phyloP scores from a whole-genome alignment of 2,329 filamentous ascomycete genomes.

The Dichotomopilus funicola region DNA sequence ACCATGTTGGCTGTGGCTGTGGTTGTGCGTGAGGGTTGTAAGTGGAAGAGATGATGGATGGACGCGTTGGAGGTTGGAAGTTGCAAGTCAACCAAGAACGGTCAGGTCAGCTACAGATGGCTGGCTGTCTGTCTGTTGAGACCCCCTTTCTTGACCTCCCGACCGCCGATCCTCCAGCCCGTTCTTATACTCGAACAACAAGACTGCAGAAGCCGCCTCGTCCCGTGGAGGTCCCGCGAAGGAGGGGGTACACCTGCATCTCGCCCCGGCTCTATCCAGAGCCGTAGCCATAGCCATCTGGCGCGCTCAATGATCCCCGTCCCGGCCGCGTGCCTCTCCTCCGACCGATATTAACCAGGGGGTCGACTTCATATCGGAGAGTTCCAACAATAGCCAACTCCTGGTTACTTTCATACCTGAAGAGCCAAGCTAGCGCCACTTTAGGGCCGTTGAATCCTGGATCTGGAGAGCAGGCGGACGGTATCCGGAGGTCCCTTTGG shows the following conservation, averaged over 20 bases:
- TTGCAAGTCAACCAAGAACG: too few species aligned
- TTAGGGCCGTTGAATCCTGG: not conserved
- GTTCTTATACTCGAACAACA: too few species aligned
- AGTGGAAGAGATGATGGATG: too few species aligned
- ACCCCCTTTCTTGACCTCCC: too few species aligned
- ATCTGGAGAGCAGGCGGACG: not conserved
- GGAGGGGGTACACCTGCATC: not conserved
- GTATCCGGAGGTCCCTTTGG: constrained; percentile 13
- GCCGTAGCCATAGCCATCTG: constrained; percentile 3
- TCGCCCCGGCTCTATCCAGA: constrained; percentile 15
- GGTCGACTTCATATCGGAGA: constrained; percentile 12
- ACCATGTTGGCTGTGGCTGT: constrained; percentile 23
- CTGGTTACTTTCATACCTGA: not conserved
- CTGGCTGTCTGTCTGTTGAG: too few species aligned
- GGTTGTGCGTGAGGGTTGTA: not conserved
- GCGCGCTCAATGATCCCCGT: constrained; percentile 2
- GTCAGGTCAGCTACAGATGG: too few species aligned
- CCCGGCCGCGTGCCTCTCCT: constrained; percentile 18
- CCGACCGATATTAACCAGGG: constrained; percentile 22
- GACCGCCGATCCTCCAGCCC: too few species aligned
- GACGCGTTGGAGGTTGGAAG: too few species aligned
- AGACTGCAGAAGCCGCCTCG: too few species aligned
- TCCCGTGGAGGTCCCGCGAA: too few species aligned
- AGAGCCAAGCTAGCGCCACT: too few species aligned
- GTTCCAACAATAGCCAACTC: constrained; percentile 11